Base-by-base conservation (phyloP, 371 early-diverging fungal species). In the Mortierella sp. region DNA sequence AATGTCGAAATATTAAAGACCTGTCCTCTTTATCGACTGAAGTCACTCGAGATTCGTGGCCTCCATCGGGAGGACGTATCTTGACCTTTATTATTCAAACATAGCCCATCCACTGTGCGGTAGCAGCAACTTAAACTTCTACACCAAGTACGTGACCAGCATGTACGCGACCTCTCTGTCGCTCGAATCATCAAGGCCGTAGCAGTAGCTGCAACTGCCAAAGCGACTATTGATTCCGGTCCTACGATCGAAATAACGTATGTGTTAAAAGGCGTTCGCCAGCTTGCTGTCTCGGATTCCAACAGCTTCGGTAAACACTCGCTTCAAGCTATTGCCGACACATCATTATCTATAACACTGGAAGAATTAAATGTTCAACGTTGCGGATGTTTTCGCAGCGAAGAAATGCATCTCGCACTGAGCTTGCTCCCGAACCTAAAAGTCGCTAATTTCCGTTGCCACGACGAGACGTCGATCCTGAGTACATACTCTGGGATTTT, bases 351-450 rank as follows among this genome's bases (percentile, higher is more conserved):
- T 5, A 45, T 22, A 22, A 40, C 62, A 1, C 12, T 62, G 24
- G 18, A 18, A 4, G 40, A n/a, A 26, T 24, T 62, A 10, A 45
- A 62, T 22, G 30, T 62, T 24, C 9, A 39, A 43, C 8, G 62
- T 24, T 62, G 62, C 16, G 62, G 40, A 3, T 26, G 10, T 12
- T 45, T 62, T 43, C 43, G 43, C 3, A 45, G 24, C 30, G 62
- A 62, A 26, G 62, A 62, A 26, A 62, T 62, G 24, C 62, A 62
- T 24, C 16, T 62, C 24, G 16, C 30, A 3, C 22, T 62, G 26
- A 6, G 24, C 5, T 9, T 2, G 11, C 24, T 62, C 2, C 62
- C 62, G 22, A 62, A 45, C 45, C 62, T 62, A 1, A 45, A 62
- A 43, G 5, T 40, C 16, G 62, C 24, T 14, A 45, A 62, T 62